Evolutionary conservation across 2,329 filamentous ascomycete species (phyloP), one percentile per base, ranked within the genome.

Genomic region (Malbranchea zuffiana): DNA sequence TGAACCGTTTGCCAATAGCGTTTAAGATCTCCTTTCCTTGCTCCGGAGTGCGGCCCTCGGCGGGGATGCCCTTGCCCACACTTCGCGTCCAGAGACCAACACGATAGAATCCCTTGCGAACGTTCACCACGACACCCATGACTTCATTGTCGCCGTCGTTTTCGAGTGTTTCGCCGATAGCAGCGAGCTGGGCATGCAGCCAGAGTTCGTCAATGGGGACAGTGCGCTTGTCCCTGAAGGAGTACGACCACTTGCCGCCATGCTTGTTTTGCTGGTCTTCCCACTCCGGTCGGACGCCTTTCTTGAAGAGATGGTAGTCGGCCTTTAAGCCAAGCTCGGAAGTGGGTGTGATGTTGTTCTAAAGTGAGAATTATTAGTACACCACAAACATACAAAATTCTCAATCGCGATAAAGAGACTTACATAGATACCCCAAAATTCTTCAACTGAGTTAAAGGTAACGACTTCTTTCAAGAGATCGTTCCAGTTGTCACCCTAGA

Each of bases 401-500:
- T 35, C 37, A 39, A 35, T 15, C 11, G 34, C n/a, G 29, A 17
- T n/a, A 11, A 12, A 26, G 41, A 39, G 25, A 71, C 87, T 61
- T 74, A 98, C 92, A 65, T 96, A 96, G 59, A 98, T 84, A 42
- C 90, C 90, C 90, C 90, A 98, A 66, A 98, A 98, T 63, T 98
- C 92, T 67, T 98, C 90, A 17, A 98, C 90, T 2, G 87, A 94
- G 67, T 94, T 85, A 56, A 98, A 96, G 40, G 85, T 95, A 56
- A 98, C 95, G 52, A 98, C 88, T 63, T 98, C 86, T 69, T 98
- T 98, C 46, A 98, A 69, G 45, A 96, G 70, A 60, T 98, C 90
- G 50, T 92, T 92, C 90, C 92, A 98, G 73, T 95, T 95, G 64
- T 96, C 86, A 48, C 85, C 86, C 85, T 93, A 48, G 13, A 25